These are phyloP conservation scores for Aspergillus asperescens DNA, from an alignment of 495 filamentous ascomycete genomes.

Conservation along the genomic window DNA sequence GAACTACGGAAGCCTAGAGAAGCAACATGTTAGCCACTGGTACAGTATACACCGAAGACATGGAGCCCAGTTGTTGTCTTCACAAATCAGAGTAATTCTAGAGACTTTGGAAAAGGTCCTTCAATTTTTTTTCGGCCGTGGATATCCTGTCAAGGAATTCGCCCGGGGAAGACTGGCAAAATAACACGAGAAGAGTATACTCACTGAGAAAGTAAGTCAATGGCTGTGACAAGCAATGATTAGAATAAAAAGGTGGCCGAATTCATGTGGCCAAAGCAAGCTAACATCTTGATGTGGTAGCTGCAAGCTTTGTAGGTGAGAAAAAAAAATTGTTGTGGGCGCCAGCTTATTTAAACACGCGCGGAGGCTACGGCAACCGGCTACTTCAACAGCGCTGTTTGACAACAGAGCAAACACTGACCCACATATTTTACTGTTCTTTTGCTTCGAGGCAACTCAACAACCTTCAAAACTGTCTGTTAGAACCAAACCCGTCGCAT, in stretches of 20 bases:
- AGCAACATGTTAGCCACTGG: slow-evolving; percentile 7
- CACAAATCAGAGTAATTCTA: slow-evolving; percentile 62
- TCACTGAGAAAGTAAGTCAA: not conserved
- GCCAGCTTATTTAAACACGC: slow-evolving; percentile 19
- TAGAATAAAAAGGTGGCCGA: not conserved
- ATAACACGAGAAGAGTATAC: slow-evolving; percentile 1
- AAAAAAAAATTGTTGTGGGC: slow-evolving; percentile 39
- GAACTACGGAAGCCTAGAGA: not conserved
- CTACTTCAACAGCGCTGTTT: slow-evolving; percentile 17
- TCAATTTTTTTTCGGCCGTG: slow-evolving; percentile 75
- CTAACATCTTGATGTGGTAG: slow-evolving; percentile 7
- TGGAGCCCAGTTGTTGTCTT: slow-evolving; percentile 1
- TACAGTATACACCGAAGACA: not conserved
- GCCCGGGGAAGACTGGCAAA: slow-evolving; percentile 33
- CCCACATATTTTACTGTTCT: no score
- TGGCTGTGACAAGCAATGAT: slow-evolving; percentile 1
- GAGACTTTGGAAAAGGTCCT: slow-evolving; percentile 54
- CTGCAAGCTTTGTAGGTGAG: slow-evolving; percentile 21
- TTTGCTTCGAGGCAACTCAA: no score
- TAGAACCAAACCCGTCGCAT: no score
- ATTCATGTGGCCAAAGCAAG: not conserved
- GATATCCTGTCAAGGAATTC: slow-evolving; percentile 67
- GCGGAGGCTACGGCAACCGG: slow-evolving; percentile 14
- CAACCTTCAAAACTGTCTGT: no score
- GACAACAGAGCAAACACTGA: slow-evolving; percentile 16